Base-by-base conservation (phyloP, 495 filamentous ascomycete genomes). In the Aspergillus homomorphus region DNA sequence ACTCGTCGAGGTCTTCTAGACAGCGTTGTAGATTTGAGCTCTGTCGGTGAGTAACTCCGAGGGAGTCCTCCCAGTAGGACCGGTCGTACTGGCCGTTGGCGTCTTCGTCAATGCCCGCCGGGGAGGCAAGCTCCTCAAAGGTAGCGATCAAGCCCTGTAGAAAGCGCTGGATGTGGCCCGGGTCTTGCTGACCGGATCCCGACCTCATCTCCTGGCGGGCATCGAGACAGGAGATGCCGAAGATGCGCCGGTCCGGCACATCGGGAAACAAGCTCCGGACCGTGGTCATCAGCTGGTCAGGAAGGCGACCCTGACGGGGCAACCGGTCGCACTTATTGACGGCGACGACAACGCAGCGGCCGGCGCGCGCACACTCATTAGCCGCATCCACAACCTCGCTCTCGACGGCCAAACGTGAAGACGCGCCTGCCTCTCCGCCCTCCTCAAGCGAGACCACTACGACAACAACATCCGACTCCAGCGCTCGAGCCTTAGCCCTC, bases 41-140 rank as follows among this genome's bases (percentile, higher is more conserved):
- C 73, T 98, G 94, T 53, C 94, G 87, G 73, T 92, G 90, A 2
- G 90, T 94, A 22, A 96, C 92, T 20, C 92, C 91, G 12, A 96
- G 81, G 10, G 93, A 89, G 60, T 96, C 89, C 73, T 92, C 84
- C 80, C 88, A 87, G 58, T 82, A 76, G n/a, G 80, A 82, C 33
- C 67, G 62, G 62, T 84, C 77, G 59, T 71, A 69, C 58, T 69
- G 61, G 44, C 67, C 68, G 59, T 76, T 64, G 38, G 66, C 60
- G 44, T 72, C 80, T 20, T 68, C 72, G 14, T 73, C 68, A 16
- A 72, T 59, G 23, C 64, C 68, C 4, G 81, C 53, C 1, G 85
- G 80, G 24, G 84, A 76, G 8, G 93, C 96, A 73, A 97, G 89
- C 42, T 77, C 69, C 51, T 82, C 69, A 66, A 97, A 97, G 28